phyloP scores from a whole-genome alignment of 1,139 yeast species.

The Geotrichum carabidarum region DNA sequence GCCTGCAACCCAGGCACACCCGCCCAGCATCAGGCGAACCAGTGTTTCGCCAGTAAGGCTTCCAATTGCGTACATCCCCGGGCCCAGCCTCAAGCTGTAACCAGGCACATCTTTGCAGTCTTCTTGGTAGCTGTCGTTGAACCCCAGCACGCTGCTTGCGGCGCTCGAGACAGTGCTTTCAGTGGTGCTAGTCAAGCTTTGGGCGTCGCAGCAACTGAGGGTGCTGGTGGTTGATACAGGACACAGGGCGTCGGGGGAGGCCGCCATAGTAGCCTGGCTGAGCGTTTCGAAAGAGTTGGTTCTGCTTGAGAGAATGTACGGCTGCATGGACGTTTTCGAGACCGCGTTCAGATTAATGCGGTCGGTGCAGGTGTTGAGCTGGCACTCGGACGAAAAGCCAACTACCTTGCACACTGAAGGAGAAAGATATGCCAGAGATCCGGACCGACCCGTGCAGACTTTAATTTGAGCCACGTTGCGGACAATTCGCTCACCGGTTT shows the following conservation, averaged over 20 bases:
- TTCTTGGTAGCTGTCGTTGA: background rate
- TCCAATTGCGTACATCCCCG: conserved; percentile 31
- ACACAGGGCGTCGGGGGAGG: no score
- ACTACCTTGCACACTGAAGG: conserved; percentile 15
- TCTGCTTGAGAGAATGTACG: conserved; percentile 4
- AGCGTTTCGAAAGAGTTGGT: background rate
- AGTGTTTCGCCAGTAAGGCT: conserved; percentile 36
- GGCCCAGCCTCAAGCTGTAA: conserved; percentile 14
- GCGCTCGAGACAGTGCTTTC: background rate
- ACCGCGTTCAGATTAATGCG: conserved; percentile 7
- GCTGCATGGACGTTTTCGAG: conserved; percentile 9
- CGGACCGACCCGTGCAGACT: conserved; percentile 32
- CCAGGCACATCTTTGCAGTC: background rate
- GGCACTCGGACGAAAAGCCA: conserved; percentile 7
- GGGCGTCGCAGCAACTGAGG: conserved; percentile 1
- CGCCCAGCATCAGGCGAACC: conserved; percentile 34
- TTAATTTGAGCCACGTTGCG: conserved; percentile 23
- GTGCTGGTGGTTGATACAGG: conserved; percentile 1
- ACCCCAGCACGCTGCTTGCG: conserved; percentile 4
- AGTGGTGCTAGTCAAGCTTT: background rate
- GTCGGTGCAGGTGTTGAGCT: background rate
- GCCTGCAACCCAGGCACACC: conserved; percentile 30
- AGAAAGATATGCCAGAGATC: conserved; percentile 28
- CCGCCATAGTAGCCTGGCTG: no score
- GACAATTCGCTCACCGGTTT: conserved; percentile 21